Conservation (phyloP, 2,329 filamentous ascomycete genomes). For the Cercospora sp. region DNA sequence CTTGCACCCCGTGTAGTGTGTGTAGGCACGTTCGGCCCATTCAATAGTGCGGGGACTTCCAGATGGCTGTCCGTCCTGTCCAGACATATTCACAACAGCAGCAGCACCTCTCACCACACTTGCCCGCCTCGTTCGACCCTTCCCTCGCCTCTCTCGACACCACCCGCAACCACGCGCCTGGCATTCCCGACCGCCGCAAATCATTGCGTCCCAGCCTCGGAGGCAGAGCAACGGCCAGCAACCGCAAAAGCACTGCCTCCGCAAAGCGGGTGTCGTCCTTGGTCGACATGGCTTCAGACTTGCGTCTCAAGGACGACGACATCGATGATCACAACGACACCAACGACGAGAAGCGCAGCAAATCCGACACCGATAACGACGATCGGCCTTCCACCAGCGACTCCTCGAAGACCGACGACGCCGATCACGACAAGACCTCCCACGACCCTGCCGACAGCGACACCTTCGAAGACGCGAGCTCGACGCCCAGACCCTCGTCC, state of each 20-base stretch:
- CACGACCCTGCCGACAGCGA: slow-evolving; percentile 12
- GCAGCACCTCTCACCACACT: neutral
- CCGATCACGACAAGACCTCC: slow-evolving; percentile 9
- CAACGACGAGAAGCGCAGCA: neutral
- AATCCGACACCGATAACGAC: neutral
- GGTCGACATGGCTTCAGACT: slow-evolving; percentile 33
- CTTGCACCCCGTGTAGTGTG: neutral
- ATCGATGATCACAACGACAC: slow-evolving; percentile 13
- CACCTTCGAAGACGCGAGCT: slow-evolving; percentile 74
- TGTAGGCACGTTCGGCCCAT: neutral
- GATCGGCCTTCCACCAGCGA: neutral
- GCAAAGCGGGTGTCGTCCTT: slow-evolving; percentile 22
- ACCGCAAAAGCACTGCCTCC: slow-evolving; percentile 25
- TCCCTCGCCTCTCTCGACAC: slow-evolving; percentile 1
- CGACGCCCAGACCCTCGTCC: slow-evolving; percentile 21
- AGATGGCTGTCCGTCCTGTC: neutral
- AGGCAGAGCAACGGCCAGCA: slow-evolving; percentile 16
- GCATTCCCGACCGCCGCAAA: slow-evolving; percentile 34
- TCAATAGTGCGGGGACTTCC: neutral
- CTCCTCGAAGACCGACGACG: slow-evolving; percentile 2
- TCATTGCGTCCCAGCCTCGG: slow-evolving; percentile 24
- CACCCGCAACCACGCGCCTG: slow-evolving; percentile 34
- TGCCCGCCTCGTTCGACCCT: neutral
- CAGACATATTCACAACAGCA: neutral
- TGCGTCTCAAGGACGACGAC: slow-evolving; percentile 32